Evolutionary conservation across 78 protist species (phyloP), one percentile per base, ranked within the genome.

Genomic region (Tieghemostelium lacteum): DNA sequence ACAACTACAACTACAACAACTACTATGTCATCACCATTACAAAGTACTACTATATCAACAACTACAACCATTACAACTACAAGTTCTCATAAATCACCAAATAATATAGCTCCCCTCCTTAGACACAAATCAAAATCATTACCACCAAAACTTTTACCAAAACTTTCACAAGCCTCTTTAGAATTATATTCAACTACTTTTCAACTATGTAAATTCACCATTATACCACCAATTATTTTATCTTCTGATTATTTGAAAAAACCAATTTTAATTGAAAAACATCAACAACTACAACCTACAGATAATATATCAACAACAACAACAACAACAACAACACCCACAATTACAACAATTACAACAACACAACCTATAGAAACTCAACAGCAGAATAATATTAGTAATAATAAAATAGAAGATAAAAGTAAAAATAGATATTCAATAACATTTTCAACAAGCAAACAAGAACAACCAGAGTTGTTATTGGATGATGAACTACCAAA

Each of bases 1-100:
- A 67, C 74, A 10, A 67, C 74, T 12, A 67, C 74, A 33, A 77
- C 73, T 16, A 64, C 87, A 14, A 39, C 87, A 52, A 39, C 85
- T 1, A 17, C 54, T 2, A 42, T 20, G 2, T 22, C 42, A 55
- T 39, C 73, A 65, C 65, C 65, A n/a, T 42, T 73, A 10, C 17
- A 49, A 20, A 39, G 39, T 67, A 67, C 36, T 40, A 34, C 52
- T 34, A 67, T 67, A 3, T 67, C 57, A 40, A 67, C 74, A 67
- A 40, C 74, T 16, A 7, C 37, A 8, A 34, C 74, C 8, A 40
- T 50, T 34, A 40, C 24, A 4, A 12, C 22, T 40, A 24, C 58
- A 3, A 40, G 60, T 40, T 1, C 60, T 34, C 8, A 8, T 22
- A 31, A 31, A 63, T 31, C 73, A n/a, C n/a, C 73, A 65, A 31